Conservation (phyloP, 768 basidiomycete species). For the Pulveroboletus sp. region DNA sequence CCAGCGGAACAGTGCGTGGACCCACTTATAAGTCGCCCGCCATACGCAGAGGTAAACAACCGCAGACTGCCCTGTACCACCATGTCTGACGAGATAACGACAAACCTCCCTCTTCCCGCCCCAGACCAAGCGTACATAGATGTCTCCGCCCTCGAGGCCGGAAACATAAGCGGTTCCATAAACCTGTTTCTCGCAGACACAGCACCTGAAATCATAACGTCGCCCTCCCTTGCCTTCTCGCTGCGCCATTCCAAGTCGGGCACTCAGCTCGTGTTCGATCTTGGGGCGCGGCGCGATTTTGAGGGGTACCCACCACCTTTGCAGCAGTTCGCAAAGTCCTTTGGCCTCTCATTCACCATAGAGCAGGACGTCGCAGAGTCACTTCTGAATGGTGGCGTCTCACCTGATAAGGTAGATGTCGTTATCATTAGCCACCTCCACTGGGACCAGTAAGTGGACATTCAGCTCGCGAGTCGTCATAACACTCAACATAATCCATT, state of each 20-base stretch:
- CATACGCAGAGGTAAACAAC: too few relatives aligned
- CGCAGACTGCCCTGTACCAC: neutral
- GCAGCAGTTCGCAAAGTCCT: constrained; percentile 16
- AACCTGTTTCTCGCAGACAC: constrained; percentile 36
- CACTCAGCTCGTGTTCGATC: constrained; percentile 47
- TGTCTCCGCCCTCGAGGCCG: constrained; percentile 55
- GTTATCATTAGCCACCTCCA: constrained; percentile 52
- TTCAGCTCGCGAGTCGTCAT: neutral
- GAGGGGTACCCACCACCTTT: constrained; percentile 36
- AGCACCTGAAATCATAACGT: constrained; percentile 21
- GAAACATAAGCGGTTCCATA: constrained; percentile 37
- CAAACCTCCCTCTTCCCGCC: constrained; percentile 9
- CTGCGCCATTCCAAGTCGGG: constrained; percentile 42
- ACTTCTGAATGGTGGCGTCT: constrained; percentile 44
- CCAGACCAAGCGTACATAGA: constrained; percentile 45
- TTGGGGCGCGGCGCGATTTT: constrained; percentile 49
- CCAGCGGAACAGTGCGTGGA: too few relatives aligned
- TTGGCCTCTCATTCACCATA: constrained; percentile 4
- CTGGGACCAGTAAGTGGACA: constrained; percentile 38
- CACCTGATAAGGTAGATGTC: constrained; percentile 39
- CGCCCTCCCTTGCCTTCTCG: constrained; percentile 50
- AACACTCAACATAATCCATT: neutral
- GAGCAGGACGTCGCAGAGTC: constrained; percentile 44
- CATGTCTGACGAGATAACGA: constrained; percentile 5
- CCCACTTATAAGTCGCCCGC: too few relatives aligned